phyloP scores from a whole-genome alignment of 306 rosid genomes.

The Malus orientalis region DNA sequence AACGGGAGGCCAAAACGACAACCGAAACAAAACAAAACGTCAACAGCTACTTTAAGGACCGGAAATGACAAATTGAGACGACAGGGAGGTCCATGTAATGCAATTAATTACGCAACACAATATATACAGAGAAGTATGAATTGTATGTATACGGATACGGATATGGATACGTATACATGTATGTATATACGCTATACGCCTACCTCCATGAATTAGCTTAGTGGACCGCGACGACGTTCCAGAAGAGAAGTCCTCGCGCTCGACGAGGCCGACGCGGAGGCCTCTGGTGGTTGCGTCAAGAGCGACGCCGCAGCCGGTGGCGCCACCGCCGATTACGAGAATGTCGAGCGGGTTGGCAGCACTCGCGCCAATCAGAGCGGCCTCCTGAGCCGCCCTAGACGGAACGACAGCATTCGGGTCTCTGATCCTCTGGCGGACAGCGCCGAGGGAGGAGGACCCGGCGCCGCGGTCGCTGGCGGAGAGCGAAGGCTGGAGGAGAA shows the following conservation, averaged over 20 bases:
- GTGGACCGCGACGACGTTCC: conserved; percentile 99
- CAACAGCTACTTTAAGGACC: background rate
- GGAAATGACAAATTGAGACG: background rate
- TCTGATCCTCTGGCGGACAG: conserved; percentile 44
- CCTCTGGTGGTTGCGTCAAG: conserved; percentile 89
- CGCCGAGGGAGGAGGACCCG: conserved; percentile 26
- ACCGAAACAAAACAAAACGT: background rate
- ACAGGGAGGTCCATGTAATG: background rate
- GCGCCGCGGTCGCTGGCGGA: conserved; percentile 47
- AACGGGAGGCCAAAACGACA: background rate
- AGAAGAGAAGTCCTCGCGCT: conserved; percentile 87
- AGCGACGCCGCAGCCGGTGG: conserved; percentile 81
- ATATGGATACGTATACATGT: background rate
- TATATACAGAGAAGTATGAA: background rate
- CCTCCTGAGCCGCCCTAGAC: conserved; percentile 52
- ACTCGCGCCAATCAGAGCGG: conserved; percentile 51
- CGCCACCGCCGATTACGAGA: conserved; percentile 94
- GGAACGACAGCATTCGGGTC: conserved; percentile 53
- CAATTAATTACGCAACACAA: background rate
- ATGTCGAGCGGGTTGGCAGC: conserved; percentile 70
- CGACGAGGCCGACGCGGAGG: conserved; percentile 90
- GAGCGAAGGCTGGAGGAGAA: conserved; percentile 35
- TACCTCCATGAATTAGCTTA: conserved; percentile 98
- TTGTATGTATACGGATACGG: background rate
- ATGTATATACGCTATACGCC: background rate